These are phyloP conservation scores for Fraxinus anomala DNA, from an alignment of 257 asterid species.

Conservation along the genomic window DNA sequence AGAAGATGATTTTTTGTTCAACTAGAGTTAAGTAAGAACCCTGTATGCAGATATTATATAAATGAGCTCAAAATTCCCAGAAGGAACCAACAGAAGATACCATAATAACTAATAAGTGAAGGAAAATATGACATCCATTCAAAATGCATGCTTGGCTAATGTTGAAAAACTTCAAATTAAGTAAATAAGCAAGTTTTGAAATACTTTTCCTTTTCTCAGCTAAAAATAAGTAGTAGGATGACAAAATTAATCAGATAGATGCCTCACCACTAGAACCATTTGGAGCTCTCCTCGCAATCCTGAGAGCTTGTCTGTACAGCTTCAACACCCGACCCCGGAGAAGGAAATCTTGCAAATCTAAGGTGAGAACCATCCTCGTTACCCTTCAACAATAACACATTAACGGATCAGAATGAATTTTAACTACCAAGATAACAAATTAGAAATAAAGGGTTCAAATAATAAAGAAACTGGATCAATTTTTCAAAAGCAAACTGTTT, in stretches of 20 bases:
- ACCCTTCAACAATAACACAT: constrained; percentile 15
- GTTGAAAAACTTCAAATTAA: no score
- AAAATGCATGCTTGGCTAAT: not conserved
- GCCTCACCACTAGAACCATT: constrained; percentile 55
- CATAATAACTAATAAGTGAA: not conserved
- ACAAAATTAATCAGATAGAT: not conserved
- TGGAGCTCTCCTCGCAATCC: constrained; percentile 79
- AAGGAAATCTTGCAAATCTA: constrained; percentile 86
- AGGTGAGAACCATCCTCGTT: constrained; percentile 44
- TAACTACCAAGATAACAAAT: not conserved
- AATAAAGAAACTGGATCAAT: not conserved
- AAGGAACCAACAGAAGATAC: not conserved
- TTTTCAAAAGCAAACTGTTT: not conserved
- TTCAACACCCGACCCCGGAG: constrained; percentile 81
- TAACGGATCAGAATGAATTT: not conserved
- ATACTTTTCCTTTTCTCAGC: not conserved
- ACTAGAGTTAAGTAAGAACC: not conserved
- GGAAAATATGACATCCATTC: not conserved
- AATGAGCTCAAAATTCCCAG: not conserved
- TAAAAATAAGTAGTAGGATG: no score
- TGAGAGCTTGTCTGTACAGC: constrained; percentile 82
- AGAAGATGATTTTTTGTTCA: not conserved
- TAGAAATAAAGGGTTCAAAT: not conserved
- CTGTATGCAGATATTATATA: not conserved
- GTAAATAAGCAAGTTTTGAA: not conserved